These are phyloP conservation scores for Phenoliferia sp. DNA, from an alignment of 1,284 basidiomycete genomes.

Conservation along the genomic window DNA sequence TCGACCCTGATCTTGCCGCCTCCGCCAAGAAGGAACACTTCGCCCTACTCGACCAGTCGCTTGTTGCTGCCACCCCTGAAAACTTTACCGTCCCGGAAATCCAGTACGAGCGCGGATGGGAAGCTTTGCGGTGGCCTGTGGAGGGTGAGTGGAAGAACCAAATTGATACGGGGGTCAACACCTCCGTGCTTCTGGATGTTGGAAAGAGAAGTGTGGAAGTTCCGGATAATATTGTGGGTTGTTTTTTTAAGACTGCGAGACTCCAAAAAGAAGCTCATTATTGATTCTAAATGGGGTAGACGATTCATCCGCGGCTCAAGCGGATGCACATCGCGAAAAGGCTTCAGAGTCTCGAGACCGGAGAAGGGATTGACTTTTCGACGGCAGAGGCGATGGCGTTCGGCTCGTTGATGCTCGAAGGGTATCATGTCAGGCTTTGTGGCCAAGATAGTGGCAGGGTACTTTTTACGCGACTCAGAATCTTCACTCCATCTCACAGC, in stretches of 20 bases:
- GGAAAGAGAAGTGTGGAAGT: constrained; percentile 65
- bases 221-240: constrained; percentile 68
- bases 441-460: constrained; percentile 79
- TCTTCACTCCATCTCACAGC: background rate
- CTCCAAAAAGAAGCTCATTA: background rate
- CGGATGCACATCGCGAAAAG: constrained; percentile 69
- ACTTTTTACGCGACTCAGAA: background rate
- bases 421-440: constrained; percentile 73
- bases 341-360: constrained; percentile 64
- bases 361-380: constrained; percentile 72
- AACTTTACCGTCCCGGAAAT: constrained; percentile 55
- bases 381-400: constrained; percentile 86
- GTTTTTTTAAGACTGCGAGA: background rate
- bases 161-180: constrained; percentile 65
- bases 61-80: constrained; percentile 53
- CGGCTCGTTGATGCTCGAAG: constrained; percentile 72
- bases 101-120: constrained; percentile 58
- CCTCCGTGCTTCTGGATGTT: constrained; percentile 52
- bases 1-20: constrained; percentile 53
- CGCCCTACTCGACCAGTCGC: constrained; percentile 56
- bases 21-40: constrained; percentile 57
- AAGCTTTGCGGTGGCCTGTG: constrained; percentile 65
- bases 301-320: constrained; percentile 65
- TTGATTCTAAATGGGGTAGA: constrained; percentile 50
- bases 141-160: constrained; percentile 51